Base-by-base conservation (phyloP, 23 red algal species). In the Gracilaria domingensis region DNA sequence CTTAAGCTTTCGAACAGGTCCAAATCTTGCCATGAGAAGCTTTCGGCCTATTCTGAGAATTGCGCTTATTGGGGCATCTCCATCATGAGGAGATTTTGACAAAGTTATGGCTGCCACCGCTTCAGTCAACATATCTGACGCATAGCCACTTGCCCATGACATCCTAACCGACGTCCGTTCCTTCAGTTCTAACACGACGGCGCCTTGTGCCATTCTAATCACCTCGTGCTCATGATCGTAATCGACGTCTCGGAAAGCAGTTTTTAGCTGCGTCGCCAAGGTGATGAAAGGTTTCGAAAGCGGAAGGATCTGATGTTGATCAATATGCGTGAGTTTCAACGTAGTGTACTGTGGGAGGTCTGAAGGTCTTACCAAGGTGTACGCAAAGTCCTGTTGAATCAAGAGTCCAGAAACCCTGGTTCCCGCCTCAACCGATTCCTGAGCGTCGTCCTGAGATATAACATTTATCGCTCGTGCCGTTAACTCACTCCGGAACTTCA, bases 381-480 rank as follows among this genome's bases (percentile, higher is more conserved):
- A 92, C 44, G 88, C 58, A 85, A 96, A 99, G 50, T 96, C 97
- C 83, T 95, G 94, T 44, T 92, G 86, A 42, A 99, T 86, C 26
- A 99, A 53, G 16, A 99, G 70, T 35, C 97, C 95, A n/a, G 94
- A 90, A 23, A 96, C 90, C 33, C 82, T 82, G 23, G 89, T 88
- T 33, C 97, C 97, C 30, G 82, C 39, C 45, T 95, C 92, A 25
- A 80, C 48, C 18, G 76, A 32, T 16, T 82, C 69, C 17, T 75
- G 37, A 20, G 77, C 80, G 16, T 83, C 91, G 26, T 78, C 59
- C 49, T 95, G 93, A 28, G 89, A 71, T 24, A 99, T 58, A 20
- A 91, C 89, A 67, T 95, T 91, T 40, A 99, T 99, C 12, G 97
- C 97, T 75, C 95, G 96, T 47, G 84, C 97, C 39, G 84, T 87